Evolutionary conservation across 495 filamentous ascomycete species (phyloP).

Genomic region (Friedmanniomyces simplex): DNA sequence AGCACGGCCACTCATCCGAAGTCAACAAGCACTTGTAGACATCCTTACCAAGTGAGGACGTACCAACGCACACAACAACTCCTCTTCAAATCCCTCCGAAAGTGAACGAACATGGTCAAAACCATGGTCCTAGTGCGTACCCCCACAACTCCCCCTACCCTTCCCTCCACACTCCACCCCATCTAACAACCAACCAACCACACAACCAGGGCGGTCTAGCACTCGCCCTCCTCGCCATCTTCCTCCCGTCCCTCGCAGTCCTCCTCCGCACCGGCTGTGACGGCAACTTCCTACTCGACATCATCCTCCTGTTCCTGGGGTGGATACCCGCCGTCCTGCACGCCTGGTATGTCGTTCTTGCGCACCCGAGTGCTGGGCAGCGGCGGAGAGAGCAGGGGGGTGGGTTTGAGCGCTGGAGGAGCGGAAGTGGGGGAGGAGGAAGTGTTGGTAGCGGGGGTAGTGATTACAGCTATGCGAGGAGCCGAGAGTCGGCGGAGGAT

Average conservation of each 20-base stretch:
- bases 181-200: no score
- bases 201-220: conserved; percentile 70
- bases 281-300: conserved; percentile 74
- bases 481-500: background rate
- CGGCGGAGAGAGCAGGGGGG: background rate
- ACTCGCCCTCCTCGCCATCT: conserved; percentile 79
- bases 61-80: no score
- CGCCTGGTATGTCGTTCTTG: conserved; percentile 13
- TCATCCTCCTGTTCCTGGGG: conserved; percentile 57
- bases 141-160: no score
- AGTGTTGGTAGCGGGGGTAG: background rate
- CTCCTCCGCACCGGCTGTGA: conserved; percentile 78
- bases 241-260: conserved; percentile 80
- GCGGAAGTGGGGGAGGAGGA: no score
- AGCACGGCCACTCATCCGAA: no score
- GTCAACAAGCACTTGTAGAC: no score
- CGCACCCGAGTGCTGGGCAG: background rate
- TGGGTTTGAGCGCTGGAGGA: no score
- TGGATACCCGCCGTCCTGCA: conserved; percentile 16
- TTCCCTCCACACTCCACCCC: no score
- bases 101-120: no score
- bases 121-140: no score
- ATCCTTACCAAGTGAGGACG: no score
- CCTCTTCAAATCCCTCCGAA: no score
- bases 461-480: background rate